phyloP scores from a whole-genome alignment of 1,139 yeast species.

The Schwanniomyces etchellsii region DNA sequence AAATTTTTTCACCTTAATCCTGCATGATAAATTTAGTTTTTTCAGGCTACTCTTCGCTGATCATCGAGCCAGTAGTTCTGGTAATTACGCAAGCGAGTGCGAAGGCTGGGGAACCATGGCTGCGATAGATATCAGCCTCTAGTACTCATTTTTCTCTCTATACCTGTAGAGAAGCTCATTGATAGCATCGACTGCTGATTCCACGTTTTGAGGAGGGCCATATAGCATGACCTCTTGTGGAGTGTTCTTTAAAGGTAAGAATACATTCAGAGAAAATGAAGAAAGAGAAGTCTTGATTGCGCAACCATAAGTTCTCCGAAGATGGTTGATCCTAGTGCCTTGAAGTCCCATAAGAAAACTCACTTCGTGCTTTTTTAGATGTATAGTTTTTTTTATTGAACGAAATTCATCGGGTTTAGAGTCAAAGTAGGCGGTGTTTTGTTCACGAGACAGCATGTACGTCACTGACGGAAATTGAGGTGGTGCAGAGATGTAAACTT shows the following conservation, averaged over 20 bases:
- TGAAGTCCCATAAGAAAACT: conserved; percentile 24
- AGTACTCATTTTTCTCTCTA: conserved; percentile 2
- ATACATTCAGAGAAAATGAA: conserved; percentile 7
- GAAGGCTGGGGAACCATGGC: not conserved
- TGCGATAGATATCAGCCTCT: not conserved
- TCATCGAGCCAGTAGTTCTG: conserved; percentile 1
- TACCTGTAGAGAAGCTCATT: conserved; percentile 1
- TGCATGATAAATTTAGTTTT: no score
- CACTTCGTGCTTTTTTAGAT: conserved; percentile 16
- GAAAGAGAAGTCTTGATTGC: conserved; percentile 15
- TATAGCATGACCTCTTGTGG: conserved; percentile 10
- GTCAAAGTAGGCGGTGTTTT: no score
- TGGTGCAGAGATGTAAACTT: no score
- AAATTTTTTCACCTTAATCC: conserved; percentile 4
- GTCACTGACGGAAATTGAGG: no score
- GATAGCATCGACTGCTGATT: conserved; percentile 13
- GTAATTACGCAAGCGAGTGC: conserved; percentile 1
- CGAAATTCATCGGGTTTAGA: no score
- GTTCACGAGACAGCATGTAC: no score
- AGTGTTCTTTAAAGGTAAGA: conserved; percentile 7
- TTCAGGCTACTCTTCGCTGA: no score
- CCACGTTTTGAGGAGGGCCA: conserved; percentile 14
- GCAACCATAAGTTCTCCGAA: conserved; percentile 24
- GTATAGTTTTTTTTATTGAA: conserved; percentile 1
- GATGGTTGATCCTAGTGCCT: conserved; percentile 19